Evolutionary conservation across 2,329 filamentous ascomycete species (phyloP), one percentile per base, ranked within the genome.

Genomic region (Penicillium sp.): DNA sequence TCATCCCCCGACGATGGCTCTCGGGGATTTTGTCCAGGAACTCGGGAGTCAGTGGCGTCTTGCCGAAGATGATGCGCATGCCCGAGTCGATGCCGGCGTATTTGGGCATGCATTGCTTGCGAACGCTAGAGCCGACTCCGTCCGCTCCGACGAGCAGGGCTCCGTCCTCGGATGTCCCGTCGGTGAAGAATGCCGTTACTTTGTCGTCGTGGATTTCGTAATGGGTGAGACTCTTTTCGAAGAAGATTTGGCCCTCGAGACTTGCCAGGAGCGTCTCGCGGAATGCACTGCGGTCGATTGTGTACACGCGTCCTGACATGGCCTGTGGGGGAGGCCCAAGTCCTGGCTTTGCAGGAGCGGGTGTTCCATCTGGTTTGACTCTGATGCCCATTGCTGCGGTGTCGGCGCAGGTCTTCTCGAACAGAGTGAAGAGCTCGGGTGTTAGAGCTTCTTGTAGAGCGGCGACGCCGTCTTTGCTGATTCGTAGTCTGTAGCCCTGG

Each of bases 101-200:
- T 1, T 65, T 46, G 0, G 74, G 75, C 2, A 75, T 51, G 16
- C 69, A 56, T 48, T 76, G 74, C 25, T 58, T 67, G 5, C 74
- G 63, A n/a, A 74, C 65, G 10, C 48, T 48, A 16, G 70, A 75
- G 18, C 68, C 58, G 13, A 64, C 60, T 6, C 74, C 74, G 55
- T 76, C 73, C 2, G 73, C 71, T 9, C 73, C 74, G 13, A 76
- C 61, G 2, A 76, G 58, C 5, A 76, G 53, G 6, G 57, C 55
- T 0, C 71, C 73, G 1, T 54, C 48, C 20, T 65, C 64, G 3
- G 47, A 51, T 0, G 65, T 64, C 1, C 71, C 70, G 42, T 75
- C 73, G 0, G 58, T 46, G 50, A 75, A 75, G 20, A 25, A 36
- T 22, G 45, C 53, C 1, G 35, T 51, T 22, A 57, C 35, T 30